phyloP scores from a whole-genome alignment of 176 grass and related monocot genomes.

The Phoenix dactylifera region DNA sequence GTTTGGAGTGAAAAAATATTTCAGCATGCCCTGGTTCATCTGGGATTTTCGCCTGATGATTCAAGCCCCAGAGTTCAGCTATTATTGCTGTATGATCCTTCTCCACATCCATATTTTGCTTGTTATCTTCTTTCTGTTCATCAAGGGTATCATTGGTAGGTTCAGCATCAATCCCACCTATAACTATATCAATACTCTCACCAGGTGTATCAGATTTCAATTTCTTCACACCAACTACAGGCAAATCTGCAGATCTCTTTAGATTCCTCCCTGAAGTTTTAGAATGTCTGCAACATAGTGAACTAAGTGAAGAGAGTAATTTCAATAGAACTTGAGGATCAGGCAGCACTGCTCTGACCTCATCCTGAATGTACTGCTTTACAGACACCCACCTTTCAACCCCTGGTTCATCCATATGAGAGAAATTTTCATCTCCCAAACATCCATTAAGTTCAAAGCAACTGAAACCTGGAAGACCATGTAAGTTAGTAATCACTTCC shows the following conservation, averaged over 20 bases:
- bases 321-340: constrained; percentile 90
- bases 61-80: constrained; percentile 65
- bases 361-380: constrained; percentile 69
- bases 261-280: constrained; percentile 21
- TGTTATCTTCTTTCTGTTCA: constrained; percentile 18
- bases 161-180: constrained; percentile 52
- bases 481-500: constrained; percentile 18
- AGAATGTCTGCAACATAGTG: constrained; percentile 43
- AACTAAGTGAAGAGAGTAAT: constrained; percentile 62
- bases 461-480: constrained; percentile 31
- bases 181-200: constrained; percentile 52
- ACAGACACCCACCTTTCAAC: constrained; percentile 49
- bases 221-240: constrained; percentile 55
- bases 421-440: constrained; percentile 14
- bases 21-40: constrained; percentile 33
- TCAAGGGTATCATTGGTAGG: constrained; percentile 3
- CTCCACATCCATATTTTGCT: constrained; percentile 25
- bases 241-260: constrained; percentile 34
- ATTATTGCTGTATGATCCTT: constrained; percentile 23
- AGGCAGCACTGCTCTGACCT: constrained; percentile 54
- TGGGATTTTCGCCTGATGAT: constrained; percentile 29
- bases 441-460: constrained; percentile 30
- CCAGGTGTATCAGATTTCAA: constrained; percentile 21
- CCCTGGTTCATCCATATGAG: constrained; percentile 22
- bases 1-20: constrained; percentile 64